These are phyloP conservation scores for Exserohilum rostratum DNA, from an alignment of 2,329 filamentous ascomycete genomes.

Conservation along the genomic window DNA sequence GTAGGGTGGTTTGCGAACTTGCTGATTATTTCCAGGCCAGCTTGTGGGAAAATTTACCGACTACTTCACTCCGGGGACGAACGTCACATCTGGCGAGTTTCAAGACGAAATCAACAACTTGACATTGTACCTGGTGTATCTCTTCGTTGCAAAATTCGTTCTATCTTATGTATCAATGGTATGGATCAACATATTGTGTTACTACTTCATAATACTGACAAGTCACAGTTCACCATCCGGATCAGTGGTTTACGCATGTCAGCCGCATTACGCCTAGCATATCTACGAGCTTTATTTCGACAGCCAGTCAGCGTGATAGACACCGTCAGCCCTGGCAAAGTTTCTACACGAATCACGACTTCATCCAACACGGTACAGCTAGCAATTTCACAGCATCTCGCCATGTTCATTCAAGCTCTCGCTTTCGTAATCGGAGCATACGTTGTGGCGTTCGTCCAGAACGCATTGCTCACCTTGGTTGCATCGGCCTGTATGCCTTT, in stretches of 20 bases:
- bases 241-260: slow-evolving; percentile 59
- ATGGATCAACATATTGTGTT: neutral
- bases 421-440: slow-evolving; percentile 46
- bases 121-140: slow-evolving; percentile 39
- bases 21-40: slow-evolving; percentile 30
- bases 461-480: slow-evolving; percentile 59
- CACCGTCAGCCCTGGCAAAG: slow-evolving; percentile 57
- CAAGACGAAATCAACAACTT: slow-evolving; percentile 54
- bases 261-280: slow-evolving; percentile 57
- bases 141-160: slow-evolving; percentile 47
- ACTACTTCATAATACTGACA: neutral
- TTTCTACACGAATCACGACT: slow-evolving; percentile 59
- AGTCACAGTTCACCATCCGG: slow-evolving; percentile 54
- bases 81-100: slow-evolving; percentile 56
- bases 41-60: slow-evolving; percentile 61
- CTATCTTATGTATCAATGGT: slow-evolving; percentile 45
- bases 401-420: slow-evolving; percentile 52
- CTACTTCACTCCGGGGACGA: slow-evolving; percentile 58
- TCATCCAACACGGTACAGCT: slow-evolving; percentile 61
- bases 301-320: slow-evolving; percentile 58
- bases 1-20: slow-evolving; percentile 34
- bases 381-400: slow-evolving; percentile 61
- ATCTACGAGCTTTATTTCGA: slow-evolving; percentile 56
- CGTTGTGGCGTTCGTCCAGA: slow-evolving; percentile 59
- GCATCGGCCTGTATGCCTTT: slow-evolving; percentile 54